Percentiles rank a stretch among this genome's conserved stretches.
These are phyloP conservation scores for Prunus salicina DNA, from an alignment of 306 rosid species.

Conservation along the genomic window DNA sequence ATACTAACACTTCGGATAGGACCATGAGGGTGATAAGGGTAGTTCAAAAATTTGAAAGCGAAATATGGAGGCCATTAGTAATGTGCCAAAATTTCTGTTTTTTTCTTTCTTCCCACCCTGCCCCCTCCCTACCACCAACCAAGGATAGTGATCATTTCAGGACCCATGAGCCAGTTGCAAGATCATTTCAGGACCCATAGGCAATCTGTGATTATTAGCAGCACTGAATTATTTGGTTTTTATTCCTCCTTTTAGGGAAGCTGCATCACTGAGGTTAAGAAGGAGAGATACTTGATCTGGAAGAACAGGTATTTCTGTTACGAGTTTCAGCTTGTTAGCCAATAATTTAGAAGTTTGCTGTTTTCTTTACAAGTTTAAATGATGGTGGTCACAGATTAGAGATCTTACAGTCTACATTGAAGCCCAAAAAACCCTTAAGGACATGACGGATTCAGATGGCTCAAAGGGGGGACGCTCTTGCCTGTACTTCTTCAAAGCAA, in stretches of 20 bases:
- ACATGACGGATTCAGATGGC: slow-evolving; percentile 61
- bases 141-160: no score
- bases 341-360: background rate
- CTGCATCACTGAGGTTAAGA: slow-evolving; percentile 35
- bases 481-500: slow-evolving; percentile 65
- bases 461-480: slow-evolving; percentile 75
- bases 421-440: slow-evolving; percentile 74
- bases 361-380: slow-evolving; percentile 20
- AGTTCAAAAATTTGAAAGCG: background rate
- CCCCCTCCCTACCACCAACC: no score
- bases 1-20: background rate
- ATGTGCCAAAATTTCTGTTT: no score
- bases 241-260: slow-evolving; percentile 53
- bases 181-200: background rate
- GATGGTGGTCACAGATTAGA: slow-evolving; percentile 58
- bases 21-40: no score
- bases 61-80: background rate
- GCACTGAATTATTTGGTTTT: background rate
- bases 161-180: no score
- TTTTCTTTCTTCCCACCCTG: no score
- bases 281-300: slow-evolving; percentile 69
- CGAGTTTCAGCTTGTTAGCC: slow-evolving; percentile 8
- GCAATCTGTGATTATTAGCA: background rate
- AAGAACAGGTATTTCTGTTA: slow-evolving; percentile 74
- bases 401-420: slow-evolving; percentile 69